Conservation (phyloP, 2,329 filamentous ascomycete genomes). For the Epichloe amarillans region DNA sequence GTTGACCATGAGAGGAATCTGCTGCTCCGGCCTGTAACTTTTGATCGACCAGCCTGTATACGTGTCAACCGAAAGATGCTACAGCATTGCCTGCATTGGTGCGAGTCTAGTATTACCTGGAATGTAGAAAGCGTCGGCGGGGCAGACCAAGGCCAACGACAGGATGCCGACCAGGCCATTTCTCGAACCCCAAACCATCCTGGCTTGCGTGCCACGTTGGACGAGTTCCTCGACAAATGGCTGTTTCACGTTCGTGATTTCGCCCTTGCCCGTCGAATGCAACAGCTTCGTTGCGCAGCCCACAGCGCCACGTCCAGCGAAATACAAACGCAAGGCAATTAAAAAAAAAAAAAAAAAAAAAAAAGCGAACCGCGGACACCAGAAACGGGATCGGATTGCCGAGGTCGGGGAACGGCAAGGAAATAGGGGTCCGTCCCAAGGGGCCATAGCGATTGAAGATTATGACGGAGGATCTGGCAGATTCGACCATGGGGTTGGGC, state of each 20-base stretch:
- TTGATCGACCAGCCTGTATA: slow-evolving; percentile 62
- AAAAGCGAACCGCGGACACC: too few relatives aligned
- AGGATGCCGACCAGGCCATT: slow-evolving; percentile 24
- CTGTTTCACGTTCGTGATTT: neutral
- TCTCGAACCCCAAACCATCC: slow-evolving; percentile 14
- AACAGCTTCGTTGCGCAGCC: neutral
- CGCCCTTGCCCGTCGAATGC: too few relatives aligned
- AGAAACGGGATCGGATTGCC: too few relatives aligned
- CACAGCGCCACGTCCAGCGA: neutral
- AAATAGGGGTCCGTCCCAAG: neutral
- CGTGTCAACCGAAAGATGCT: slow-evolving; percentile 2
- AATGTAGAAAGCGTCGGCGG: slow-evolving; percentile 62
- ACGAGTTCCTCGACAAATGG: neutral
- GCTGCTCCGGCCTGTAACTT: slow-evolving; percentile 62
- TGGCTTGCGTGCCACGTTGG: neutral
- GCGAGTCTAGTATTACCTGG: slow-evolving; percentile 47
- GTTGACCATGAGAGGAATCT: slow-evolving; percentile 77
- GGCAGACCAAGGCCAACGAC: slow-evolving; percentile 26
- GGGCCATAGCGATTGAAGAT: too few relatives aligned
- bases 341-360: too few relatives aligned
- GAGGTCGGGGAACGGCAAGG: neutral
- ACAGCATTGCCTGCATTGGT: neutral
- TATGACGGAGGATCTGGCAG: too few relatives aligned
- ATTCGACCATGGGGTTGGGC: too few relatives aligned
- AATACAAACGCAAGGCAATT: neutral